These are phyloP conservation scores for Penicillium frequentans DNA, from an alignment of 2,329 filamentous ascomycete genomes.

Conservation along the genomic window DNA sequence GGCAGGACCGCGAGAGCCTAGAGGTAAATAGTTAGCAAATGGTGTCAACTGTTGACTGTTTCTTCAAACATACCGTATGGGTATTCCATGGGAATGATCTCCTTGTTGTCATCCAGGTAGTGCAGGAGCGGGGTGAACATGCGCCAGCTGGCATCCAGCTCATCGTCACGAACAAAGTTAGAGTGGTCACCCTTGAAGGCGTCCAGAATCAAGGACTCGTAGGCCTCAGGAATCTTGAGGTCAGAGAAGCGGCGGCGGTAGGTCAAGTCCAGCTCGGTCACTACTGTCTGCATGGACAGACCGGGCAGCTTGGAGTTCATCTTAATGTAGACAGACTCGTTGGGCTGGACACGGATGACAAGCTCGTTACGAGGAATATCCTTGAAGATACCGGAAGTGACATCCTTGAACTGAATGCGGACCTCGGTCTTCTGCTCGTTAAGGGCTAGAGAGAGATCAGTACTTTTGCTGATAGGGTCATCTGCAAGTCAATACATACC, in stretches of 20 bases:
- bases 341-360: conserved; percentile 98
- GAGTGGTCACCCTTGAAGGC: conserved; percentile 98
- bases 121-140: conserved; percentile 97
- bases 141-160: conserved; percentile 96
- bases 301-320: conserved; percentile 99
- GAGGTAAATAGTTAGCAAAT: neutral
- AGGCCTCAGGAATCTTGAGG: conserved; percentile 98
- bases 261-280: conserved; percentile 96
- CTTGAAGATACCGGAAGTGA: conserved; percentile 99
- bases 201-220: conserved; percentile 95
- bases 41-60: neutral
- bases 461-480: neutral
- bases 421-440: conserved; percentile 99
- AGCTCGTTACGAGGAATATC: conserved; percentile 99
- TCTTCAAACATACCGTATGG: conserved; percentile 77
- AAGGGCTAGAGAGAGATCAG: conserved; percentile 58
- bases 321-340: conserved; percentile 99
- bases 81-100: conserved; percentile 99
- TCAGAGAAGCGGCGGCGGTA: conserved; percentile 98
- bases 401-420: conserved; percentile 98
- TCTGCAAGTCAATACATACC: conserved; percentile 32
- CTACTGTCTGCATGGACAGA: conserved; percentile 98
- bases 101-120: conserved; percentile 98
- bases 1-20: conserved; percentile 92
- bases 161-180: conserved; percentile 97